Base-by-base conservation (phyloP, 2,329 filamentous ascomycete genomes). In the Chalaropsis thielavioides region DNA sequence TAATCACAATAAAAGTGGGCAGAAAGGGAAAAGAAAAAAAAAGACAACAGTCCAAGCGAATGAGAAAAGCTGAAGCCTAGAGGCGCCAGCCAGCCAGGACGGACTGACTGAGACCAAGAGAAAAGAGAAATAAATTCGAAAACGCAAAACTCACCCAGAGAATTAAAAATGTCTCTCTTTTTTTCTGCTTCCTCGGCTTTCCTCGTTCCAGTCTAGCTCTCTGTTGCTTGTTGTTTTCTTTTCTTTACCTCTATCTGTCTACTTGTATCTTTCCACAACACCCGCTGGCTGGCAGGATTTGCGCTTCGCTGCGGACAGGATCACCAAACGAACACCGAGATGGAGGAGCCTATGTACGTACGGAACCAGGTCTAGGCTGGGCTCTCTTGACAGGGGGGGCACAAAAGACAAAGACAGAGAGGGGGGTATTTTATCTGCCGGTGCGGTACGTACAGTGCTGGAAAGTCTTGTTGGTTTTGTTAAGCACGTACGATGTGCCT, bases 291-390 rank as follows among this genome's bases (percentile, higher is more conserved):
- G 13, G 11, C 7, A 58, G 51, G 51, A 31, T 58, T 46, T 46
- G 17, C 51, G 24, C 13, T 58, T 58, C 43, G 5, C 31, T 35
- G 27, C 51, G 51, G 51, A 58, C 51, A 58, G 51, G 51, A 58
- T 58, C 17, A n/a, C 51, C 51, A 58, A 58, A 58, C 51, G 51
- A 58, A 58, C 51, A 38, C 51, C 51, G 51, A 58, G 51, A 58
- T 35, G 27, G 51, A 35, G 51, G 51, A 15, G 24, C 17, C 46
- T 24, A 49, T 31, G 15, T n/a, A 46, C 19, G 51, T 35, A 56
- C 35, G 24, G 51, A n/a, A 17, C 31, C n/a, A 58, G 51, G 51
- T 35, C 51, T 58, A 35, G 51, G 51, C 51, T 58, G 27, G 13
- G 24, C 51, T 58, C 51, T 56, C 15, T 35, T 11, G 15, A 17